Conservation (phyloP, 805 yeast genomes). For the Schwanniomyces pseudopolymorphus region DNA sequence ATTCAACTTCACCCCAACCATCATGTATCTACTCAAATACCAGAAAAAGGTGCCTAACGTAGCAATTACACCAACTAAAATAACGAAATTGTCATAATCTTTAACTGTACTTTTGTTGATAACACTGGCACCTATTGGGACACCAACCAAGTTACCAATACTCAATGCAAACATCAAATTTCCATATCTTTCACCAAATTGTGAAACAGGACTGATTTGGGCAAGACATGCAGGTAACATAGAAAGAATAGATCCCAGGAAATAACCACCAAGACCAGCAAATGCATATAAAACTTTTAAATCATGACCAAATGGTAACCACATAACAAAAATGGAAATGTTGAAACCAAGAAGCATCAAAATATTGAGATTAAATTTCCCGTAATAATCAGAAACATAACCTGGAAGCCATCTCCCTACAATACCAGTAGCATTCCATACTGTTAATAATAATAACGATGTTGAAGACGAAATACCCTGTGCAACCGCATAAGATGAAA, state of each 20-base stretch:
- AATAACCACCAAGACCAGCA: slow-evolving; percentile 34
- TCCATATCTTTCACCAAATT: slow-evolving; percentile 38
- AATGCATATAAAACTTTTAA: slow-evolving; percentile 27
- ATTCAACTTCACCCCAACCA: slow-evolving; percentile 21
- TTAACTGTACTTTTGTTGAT: slow-evolving; percentile 24
- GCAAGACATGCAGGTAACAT: slow-evolving; percentile 55
- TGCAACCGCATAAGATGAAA: slow-evolving; percentile 32
- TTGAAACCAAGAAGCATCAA: slow-evolving; percentile 26
- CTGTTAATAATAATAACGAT: slow-evolving; percentile 25
- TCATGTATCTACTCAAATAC: slow-evolving; percentile 17
- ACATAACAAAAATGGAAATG: slow-evolving; percentile 25
- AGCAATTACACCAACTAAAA: slow-evolving; percentile 29
- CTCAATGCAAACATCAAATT: slow-evolving; percentile 29
- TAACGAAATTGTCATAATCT: slow-evolving; percentile 29
- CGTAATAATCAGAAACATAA: slow-evolving; percentile 23
- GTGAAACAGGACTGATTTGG: slow-evolving; percentile 48
- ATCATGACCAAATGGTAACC: slow-evolving; percentile 34
- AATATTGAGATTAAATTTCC: slow-evolving; percentile 32
- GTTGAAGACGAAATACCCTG: slow-evolving; percentile 29
- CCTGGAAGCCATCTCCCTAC: slow-evolving; percentile 35
- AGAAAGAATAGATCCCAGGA: slow-evolving; percentile 33
- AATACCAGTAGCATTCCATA: slow-evolving; percentile 31
- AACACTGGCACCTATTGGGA: slow-evolving; percentile 34
- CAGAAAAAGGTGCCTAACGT: slow-evolving; percentile 28
- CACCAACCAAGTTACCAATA: slow-evolving; percentile 31